Conservation (phyloP, 495 filamentous ascomycete genomes). For the Lindgomyces ingoldianus region DNA sequence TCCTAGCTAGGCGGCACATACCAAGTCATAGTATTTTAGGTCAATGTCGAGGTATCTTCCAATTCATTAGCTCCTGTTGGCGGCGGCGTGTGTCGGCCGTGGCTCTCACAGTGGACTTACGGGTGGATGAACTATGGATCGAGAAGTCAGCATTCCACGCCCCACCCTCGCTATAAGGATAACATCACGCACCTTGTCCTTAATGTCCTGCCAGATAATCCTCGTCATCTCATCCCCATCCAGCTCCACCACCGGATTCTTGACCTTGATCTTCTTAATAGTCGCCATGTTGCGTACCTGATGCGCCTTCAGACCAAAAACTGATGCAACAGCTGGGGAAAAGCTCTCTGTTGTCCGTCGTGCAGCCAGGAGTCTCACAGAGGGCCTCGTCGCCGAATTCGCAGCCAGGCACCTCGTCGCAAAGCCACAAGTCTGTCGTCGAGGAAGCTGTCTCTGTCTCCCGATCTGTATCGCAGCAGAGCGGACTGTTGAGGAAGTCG, state of each 20-base stretch:
- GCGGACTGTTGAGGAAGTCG: conserved; percentile 11
- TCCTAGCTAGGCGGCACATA: conserved; percentile 39
- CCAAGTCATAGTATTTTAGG: conserved; percentile 97
- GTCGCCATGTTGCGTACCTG: conserved; percentile 37
- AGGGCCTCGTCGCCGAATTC: neutral
- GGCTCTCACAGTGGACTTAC: conserved; percentile 46
- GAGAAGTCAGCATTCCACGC: neutral
- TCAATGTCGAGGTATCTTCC: conserved; percentile 88
- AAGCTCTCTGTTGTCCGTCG: neutral
- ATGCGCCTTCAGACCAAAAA: neutral
- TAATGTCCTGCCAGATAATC: conserved; percentile 98
- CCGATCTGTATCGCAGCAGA: neutral
- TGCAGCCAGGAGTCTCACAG: neutral
- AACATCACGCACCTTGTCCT: conserved; percentile 68
- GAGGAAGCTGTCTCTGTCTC: neutral
- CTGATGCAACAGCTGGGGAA: neutral
- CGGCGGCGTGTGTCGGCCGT: neutral
- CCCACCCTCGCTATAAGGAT: neutral
- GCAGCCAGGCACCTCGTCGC: conserved; percentile 20
- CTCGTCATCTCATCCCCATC: conserved; percentile 99
- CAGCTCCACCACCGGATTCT: conserved; percentile 91
- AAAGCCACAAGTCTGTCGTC: conserved; percentile 21
- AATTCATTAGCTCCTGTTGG: neutral
- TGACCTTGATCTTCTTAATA: conserved; percentile 83
- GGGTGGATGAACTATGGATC: conserved; percentile 76